Evolutionary conservation across 1,139 yeast species (phyloP), one percentile per base, ranked within the genome.

Genomic region (Meyerozyma elateridarum): DNA sequence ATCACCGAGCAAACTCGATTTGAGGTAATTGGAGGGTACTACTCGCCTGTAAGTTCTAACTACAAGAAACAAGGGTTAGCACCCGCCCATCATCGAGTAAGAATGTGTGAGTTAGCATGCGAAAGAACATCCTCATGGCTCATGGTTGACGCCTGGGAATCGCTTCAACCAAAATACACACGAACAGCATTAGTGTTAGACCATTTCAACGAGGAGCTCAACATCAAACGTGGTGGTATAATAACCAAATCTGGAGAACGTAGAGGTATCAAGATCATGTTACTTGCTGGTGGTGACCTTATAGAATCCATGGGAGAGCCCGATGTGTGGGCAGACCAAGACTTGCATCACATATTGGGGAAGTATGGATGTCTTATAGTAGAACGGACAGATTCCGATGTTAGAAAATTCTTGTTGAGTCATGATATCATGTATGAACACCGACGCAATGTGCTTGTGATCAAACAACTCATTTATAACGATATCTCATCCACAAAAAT

Each of bases 251-350:
- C 73, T 28, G 95, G 95, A 9, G 79, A 76, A 40, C 76, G 76
- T 39, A 70, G 87, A 41, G 96, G 95, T 14, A 96, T 85, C 36
- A 91, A 91, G 54, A 83, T 91, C 48, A 91, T 91, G 98, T 70
- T 91, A 37, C 67, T 91, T 25, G 98, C 98, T 1, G 99, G 99
- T 31, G 98, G 98, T 22, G 98, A 91, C 59, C 70, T 93, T 48
- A 91, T 91, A 36, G 98, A 91, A 58, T 81, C 94, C 31, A 91
- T 93, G 97, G 98, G 98, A n/a, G 98, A 91, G 57, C 97, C 97
- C 19, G 93, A 89, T 51, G 98, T 91, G 22, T 91, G 99, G 99
- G 96, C 95, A 1, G 97, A 89, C 54, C 83, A 75, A 38, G 99
- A 91, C 58, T 69, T 91, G 49, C 95, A 89, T 52, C 98, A 91